Conservation (phyloP, 495 filamentous ascomycete genomes). For the Xylaria venustula region DNA sequence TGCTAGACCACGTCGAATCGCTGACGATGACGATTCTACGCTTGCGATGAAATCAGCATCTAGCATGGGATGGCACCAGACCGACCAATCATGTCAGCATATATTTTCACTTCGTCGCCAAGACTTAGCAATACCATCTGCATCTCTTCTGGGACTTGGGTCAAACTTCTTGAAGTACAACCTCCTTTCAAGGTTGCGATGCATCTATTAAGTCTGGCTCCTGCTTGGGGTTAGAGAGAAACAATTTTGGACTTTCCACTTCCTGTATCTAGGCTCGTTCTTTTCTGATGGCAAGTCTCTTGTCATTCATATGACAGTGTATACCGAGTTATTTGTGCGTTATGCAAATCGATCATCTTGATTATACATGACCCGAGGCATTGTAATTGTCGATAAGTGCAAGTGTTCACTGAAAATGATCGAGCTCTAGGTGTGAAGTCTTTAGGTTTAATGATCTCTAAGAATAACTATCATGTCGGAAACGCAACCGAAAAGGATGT, state of each 20-base stretch:
- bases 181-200: background rate
- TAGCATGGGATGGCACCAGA: slow-evolving; percentile 18
- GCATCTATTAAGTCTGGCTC: slow-evolving; percentile 17
- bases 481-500: too few species aligned
- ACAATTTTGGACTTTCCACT: slow-evolving; percentile 6
- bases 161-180: slow-evolving; percentile 54
- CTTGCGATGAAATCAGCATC: slow-evolving; percentile 19
- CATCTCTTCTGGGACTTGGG: slow-evolving; percentile 29
- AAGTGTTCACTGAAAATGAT: too few species aligned
- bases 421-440: too few species aligned
- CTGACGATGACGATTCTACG: slow-evolving; percentile 13
- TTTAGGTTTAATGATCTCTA: too few species aligned
- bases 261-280: slow-evolving; percentile 10
- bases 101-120: slow-evolving; percentile 26
- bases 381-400: too few species aligned
- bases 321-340: background rate
- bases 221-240: slow-evolving; percentile 14
- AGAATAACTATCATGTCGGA: too few species aligned
- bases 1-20: background rate
- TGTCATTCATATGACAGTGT: slow-evolving; percentile 1
- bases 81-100: slow-evolving; percentile 16
- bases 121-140: slow-evolving; percentile 16
- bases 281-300: slow-evolving; percentile 1
- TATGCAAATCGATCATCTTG: background rate
- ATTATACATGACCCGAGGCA: too few species aligned